Conservation (phyloP, 2,329 filamentous ascomycete genomes). For the Hymenoscyphus fraxineus region DNA sequence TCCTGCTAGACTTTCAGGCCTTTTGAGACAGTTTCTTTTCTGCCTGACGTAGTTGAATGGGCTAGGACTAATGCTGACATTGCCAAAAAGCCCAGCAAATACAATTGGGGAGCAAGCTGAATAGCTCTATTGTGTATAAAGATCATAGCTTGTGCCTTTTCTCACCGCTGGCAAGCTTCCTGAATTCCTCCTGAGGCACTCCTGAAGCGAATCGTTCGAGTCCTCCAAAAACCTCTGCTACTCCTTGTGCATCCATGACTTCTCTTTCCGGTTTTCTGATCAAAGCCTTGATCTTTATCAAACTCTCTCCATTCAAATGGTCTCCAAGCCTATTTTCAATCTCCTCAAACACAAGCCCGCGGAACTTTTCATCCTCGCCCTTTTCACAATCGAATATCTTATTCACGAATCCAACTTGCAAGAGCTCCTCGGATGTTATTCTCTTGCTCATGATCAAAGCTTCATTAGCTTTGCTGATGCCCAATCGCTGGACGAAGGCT, state of each 20-base stretch:
- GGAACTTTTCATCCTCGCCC: conserved; percentile 67
- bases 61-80: neutral
- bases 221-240: conserved; percentile 80
- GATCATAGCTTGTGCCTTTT: conserved; percentile 87
- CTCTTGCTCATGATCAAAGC: conserved; percentile 86
- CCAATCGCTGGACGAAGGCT: conserved; percentile 76
- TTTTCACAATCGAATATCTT: conserved; percentile 61
- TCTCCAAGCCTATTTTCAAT: conserved; percentile 75
- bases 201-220: conserved; percentile 64
- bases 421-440: conserved; percentile 69
- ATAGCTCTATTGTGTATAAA: neutral
- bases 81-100: neutral
- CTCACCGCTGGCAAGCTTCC: conserved; percentile 76
- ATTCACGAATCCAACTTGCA: conserved; percentile 79
- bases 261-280: conserved; percentile 72
- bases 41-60: neutral
- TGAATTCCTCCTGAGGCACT: conserved; percentile 84
- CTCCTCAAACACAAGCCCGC: conserved; percentile 68
- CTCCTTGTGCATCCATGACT: conserved; percentile 70
- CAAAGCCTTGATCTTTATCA: conserved; percentile 81
- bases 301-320: conserved; percentile 74
- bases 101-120: neutral
- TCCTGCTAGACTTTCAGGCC: neutral
- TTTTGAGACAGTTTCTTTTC: neutral
- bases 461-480: conserved; percentile 81